Base-by-base conservation (phyloP, 371 early-diverging fungal genomes). In the Lichtheimia ramosa region DNA sequence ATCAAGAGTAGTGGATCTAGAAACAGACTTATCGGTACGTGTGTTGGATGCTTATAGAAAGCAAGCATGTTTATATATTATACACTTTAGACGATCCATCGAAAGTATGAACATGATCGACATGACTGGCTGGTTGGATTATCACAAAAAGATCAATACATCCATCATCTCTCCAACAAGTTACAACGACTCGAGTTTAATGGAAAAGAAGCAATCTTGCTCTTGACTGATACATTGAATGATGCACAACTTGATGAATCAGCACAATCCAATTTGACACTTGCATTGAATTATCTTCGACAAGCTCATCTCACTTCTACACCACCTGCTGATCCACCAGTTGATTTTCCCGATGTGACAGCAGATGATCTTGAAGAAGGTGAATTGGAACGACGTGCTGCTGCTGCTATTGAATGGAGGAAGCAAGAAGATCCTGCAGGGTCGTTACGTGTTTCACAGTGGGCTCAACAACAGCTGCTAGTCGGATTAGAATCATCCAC, bases 91-190 rank as follows among this genome's bases (percentile, higher is more conserved):
- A 71, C 75, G 3, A 81, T 83, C 43, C 79, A 81, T 54, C 70
- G 73, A 24, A 73, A 80, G 64, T 81, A 83, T 52, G 83, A 83
- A 62, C 78, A 76, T 48, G 83, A 83, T 68, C 70, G 82, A 16
- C 71, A 73, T 40, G 80, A 81, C 53, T 79, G 81, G 78, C 59
- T 83, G 43, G 75, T 76, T 39, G 83, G 81, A 3, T 61, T 84
- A 12, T 79, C 82, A 42, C 83, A 82, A 64, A 82, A 82, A 59
- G 82, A 82, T 46, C 75, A 79, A 54, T 81, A 80, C 40, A 83
- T 84, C 21, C 76, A 79, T 34, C 69, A 76, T 53, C 56, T 84
- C 15, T 71, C 80, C 25, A 77, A 75, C 18, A 81, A 81, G 58
- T 54, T 83, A 16, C 75, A 78, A 48, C 66, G 70, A 27, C 59